Base-by-base conservation (phyloP, 208 protist genomes). In the Leptomonas seymouri region DNA sequence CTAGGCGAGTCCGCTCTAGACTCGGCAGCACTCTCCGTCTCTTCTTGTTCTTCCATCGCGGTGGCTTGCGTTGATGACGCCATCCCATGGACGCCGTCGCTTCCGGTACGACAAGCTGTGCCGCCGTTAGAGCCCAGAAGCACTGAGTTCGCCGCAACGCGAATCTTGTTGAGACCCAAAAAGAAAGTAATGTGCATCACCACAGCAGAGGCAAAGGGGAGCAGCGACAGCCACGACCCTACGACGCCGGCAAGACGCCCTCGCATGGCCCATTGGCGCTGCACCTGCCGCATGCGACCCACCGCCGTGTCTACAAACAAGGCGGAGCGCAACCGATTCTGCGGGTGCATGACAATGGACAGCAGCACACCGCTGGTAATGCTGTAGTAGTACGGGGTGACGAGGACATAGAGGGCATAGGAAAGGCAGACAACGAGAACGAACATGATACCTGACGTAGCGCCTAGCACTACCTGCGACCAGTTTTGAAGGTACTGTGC, bases 321-420 rank as follows among this genome's bases (percentile, higher is more conserved):
- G 8, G 49, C 66, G 12, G 74, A 67, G 23, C 67, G 67, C 56
- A 82, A 70, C 9, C 77, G 74, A 55, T 67, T 87, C 28, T 68
- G 63, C 20, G 80, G 84, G 67, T 94, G 85, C 53, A 90, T 62
- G 21, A 91, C 74, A 39, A 90, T 69, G 39, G 89, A 94, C 34
- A 94, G 71, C 41, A 89, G 31, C 41, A 89, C 61, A n/a, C 65
- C 85, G 36, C 67, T 74, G 20, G 68, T 76, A 46, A 94, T 82
- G 72, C 78, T 80, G 59, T 76, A 53, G 15, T 57, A 45, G 67
- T 94, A 94, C 15, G 89, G 85, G 46, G 46, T 36, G n/a, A 82
- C 85, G 21, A 94, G 75, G 3, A 42, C 20, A 58, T 83, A 89
- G 20, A 87, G 27, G 28, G 78, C 45, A 45, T 90, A 90, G 23